These are phyloP conservation scores for Eleusine indica DNA, from an alignment of 176 grass and related monocot genomes.

Conservation along the genomic window DNA sequence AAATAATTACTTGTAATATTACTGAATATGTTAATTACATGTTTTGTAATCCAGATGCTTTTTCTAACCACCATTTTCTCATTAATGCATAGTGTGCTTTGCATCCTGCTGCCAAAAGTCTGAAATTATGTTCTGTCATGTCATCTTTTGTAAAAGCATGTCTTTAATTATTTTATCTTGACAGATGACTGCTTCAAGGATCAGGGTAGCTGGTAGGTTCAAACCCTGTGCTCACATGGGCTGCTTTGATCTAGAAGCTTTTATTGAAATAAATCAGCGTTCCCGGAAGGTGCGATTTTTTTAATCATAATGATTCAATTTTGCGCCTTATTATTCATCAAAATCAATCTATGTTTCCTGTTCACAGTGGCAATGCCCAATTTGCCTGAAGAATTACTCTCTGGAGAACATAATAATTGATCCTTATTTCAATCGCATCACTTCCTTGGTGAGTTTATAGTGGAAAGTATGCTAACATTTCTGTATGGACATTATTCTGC, in stretches of 20 bases:
- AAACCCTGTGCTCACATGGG: slow-evolving; percentile 90
- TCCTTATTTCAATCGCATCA: slow-evolving; percentile 94
- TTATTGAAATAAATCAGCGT: slow-evolving; percentile 77
- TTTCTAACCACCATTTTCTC: slow-evolving; percentile 22
- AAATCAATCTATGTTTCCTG: slow-evolving; percentile 33
- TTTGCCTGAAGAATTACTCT: slow-evolving; percentile 89
- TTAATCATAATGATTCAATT: slow-evolving; percentile 3
- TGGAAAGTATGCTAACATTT: slow-evolving; percentile 20
- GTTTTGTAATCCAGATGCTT: neutral
- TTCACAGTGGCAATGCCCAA: slow-evolving; percentile 95
- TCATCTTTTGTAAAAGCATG: slow-evolving; percentile 17
- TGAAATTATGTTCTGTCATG: neutral
- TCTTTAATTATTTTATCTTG: slow-evolving; percentile 33
- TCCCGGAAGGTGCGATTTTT: slow-evolving; percentile 75
- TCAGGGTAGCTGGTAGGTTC: slow-evolving; percentile 87
- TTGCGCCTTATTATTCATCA: neutral
- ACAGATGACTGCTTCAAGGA: slow-evolving; percentile 86
- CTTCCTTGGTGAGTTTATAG: slow-evolving; percentile 69
- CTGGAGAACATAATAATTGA: slow-evolving; percentile 82
- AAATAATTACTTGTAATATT: slow-evolving; percentile 15
- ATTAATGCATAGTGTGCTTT: neutral
- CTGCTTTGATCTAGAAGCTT: slow-evolving; percentile 97
- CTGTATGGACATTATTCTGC: slow-evolving; percentile 19
- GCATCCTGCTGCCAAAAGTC: neutral
- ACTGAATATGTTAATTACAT: neutral